phyloP scores from a whole-genome alignment of 78 protist genomes.

The Acrasis kona region DNA sequence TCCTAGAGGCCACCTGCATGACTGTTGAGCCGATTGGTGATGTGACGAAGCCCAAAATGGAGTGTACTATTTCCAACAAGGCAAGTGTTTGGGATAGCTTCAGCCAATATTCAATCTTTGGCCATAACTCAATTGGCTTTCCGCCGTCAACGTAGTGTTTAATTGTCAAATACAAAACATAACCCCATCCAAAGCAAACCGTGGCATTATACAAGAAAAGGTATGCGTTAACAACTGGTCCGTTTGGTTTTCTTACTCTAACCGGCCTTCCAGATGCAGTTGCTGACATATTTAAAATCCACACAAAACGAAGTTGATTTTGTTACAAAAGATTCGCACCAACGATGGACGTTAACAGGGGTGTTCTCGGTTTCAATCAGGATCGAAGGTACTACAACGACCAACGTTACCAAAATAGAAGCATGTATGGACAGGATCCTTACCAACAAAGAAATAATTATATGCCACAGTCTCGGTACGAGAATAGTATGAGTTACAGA shows the following conservation, averaged over 20 bases:
- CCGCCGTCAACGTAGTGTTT: background rate
- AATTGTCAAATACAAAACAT: constrained; percentile 15
- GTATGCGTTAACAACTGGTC: background rate
- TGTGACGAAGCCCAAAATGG: constrained; percentile 42
- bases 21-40: constrained; percentile 43
- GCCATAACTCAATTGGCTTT: constrained; percentile 18
- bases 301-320: too few relatives aligned
- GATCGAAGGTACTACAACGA: too few relatives aligned
- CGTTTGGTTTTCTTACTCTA: background rate
- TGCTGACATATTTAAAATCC: too few relatives aligned
- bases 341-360: too few relatives aligned
- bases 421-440: too few relatives aligned
- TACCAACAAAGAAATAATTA: too few relatives aligned
- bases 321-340: too few relatives aligned
- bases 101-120: constrained; percentile 3
- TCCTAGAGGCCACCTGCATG: constrained; percentile 51
- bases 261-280: too few relatives aligned
- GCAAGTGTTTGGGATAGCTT: constrained; percentile 46
- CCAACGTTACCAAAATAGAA: too few relatives aligned
- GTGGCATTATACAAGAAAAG: background rate
- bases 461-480: too few relatives aligned
- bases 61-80: constrained; percentile 47
- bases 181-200: constrained; percentile 4
- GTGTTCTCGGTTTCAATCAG: too few relatives aligned
- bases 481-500: too few relatives aligned